Percentiles rank a stretch among this genome's conserved stretches.
Conservation (phyloP, 306 rosid species). For the Rosa rugosa region DNA sequence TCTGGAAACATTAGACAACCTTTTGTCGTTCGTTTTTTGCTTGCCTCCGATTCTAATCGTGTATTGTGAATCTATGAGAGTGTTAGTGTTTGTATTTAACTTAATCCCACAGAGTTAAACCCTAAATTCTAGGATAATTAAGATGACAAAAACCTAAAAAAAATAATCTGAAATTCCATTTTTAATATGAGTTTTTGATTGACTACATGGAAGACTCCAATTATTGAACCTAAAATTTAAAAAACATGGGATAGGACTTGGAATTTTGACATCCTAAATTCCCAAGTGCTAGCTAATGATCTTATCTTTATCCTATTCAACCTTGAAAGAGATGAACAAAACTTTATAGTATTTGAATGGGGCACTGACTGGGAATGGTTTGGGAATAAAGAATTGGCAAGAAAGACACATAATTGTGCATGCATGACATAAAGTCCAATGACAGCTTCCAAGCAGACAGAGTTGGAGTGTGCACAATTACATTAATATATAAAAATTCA, state of each 20-base stretch:
- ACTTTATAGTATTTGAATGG: constrained; percentile 21
- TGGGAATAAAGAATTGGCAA: constrained; percentile 39
- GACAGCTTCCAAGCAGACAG: constrained; percentile 79
- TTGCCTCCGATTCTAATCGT: not conserved
- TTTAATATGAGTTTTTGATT: not conserved
- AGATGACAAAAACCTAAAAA: not conserved
- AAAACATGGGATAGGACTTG: constrained; percentile 51
- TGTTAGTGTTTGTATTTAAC: not conserved
- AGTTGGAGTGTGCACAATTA: constrained; percentile 44
- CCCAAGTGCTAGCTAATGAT: constrained; percentile 30
- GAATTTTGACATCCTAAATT: constrained; percentile 59
- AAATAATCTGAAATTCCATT: not conserved
- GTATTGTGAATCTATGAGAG: not conserved
- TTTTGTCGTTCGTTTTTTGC: not conserved
- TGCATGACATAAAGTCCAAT: constrained; percentile 66
- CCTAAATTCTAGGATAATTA: not conserved
- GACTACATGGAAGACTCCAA: constrained; percentile 16
- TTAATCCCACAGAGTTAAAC: not conserved
- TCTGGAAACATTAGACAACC: not conserved
- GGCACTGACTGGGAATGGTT: constrained; percentile 34
- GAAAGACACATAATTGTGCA: constrained; percentile 52
- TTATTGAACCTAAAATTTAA: constrained; percentile 31
- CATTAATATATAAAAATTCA: constrained; percentile 26
- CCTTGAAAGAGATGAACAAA: constrained; percentile 27
- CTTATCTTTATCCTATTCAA: constrained; percentile 30